Evolutionary conservation across 352 stramenopile genomes (phyloP).

Genomic region (Phytophthora nicotianae): DNA sequence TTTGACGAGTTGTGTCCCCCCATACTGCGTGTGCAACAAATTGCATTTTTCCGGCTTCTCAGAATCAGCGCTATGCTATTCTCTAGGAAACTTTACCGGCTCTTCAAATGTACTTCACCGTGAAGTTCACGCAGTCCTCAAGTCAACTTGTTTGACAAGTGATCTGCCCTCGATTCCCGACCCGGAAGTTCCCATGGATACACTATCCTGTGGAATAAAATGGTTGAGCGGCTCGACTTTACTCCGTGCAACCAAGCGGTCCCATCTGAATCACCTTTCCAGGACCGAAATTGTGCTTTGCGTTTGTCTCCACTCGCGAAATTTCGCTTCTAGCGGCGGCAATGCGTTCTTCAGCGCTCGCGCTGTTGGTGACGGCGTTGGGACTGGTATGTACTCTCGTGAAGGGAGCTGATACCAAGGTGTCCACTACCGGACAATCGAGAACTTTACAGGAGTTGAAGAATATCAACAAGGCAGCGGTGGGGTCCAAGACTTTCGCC

Average conservation of each 20-base stretch:
- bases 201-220: neutral
- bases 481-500: slow-evolving; percentile 51
- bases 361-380: slow-evolving; percentile 18
- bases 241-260: slow-evolving; percentile 17
- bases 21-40: neutral
- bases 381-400: neutral
- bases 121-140: too few relatives aligned
- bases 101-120: too few relatives aligned
- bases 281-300: slow-evolving; percentile 6
- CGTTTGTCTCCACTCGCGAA: slow-evolving; percentile 23
- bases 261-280: slow-evolving; percentile 25
- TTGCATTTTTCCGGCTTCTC: slow-evolving; percentile 7
- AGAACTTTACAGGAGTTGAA: slow-evolving; percentile 22
- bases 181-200: neutral
- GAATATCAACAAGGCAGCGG: slow-evolving; percentile 36
- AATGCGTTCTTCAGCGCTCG: slow-evolving; percentile 23
- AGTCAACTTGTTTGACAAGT: neutral
- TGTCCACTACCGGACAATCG: slow-evolving; percentile 2
- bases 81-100: slow-evolving; percentile 12
- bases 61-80: slow-evolving; percentile 9
- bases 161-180: slow-evolving; percentile 11
- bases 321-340: slow-evolving; percentile 10
- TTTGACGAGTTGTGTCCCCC: slow-evolving; percentile 8
- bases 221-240: slow-evolving; percentile 26
- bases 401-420: neutral